A percentile compares a stretch with the other conserved stretches of the same genome.
phyloP scores from a whole-genome alignment of 257 asterid genomes.

The Scutellaria galericulata region DNA sequence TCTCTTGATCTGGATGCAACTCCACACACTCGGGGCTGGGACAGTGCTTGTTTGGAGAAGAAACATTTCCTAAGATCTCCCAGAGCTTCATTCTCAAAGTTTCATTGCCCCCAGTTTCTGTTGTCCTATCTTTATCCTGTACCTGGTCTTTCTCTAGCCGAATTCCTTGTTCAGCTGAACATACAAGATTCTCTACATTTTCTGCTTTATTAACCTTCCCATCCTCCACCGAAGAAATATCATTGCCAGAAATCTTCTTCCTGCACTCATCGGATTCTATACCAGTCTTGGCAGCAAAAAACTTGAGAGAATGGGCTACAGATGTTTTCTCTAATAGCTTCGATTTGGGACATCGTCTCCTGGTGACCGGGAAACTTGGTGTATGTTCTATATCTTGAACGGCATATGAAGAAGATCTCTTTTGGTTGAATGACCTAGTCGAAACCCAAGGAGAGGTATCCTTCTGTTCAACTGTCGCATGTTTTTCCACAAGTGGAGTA shows the following conservation, averaged over 20 bases:
- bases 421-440: slow-evolving; percentile 53
- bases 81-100: slow-evolving; percentile 70
- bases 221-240: slow-evolving; percentile 30
- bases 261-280: slow-evolving; percentile 36
- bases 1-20: slow-evolving; percentile 43
- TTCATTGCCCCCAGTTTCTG: slow-evolving; percentile 59
- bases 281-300: slow-evolving; percentile 44
- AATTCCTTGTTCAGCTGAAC: slow-evolving; percentile 46
- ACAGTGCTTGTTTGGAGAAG: slow-evolving; percentile 59
- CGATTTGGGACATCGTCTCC: slow-evolving; percentile 39
- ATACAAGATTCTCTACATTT: slow-evolving; percentile 41
- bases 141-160: slow-evolving; percentile 41
- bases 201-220: slow-evolving; percentile 46
- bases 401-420: slow-evolving; percentile 43
- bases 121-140: slow-evolving; percentile 43
- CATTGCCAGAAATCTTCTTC: slow-evolving; percentile 34
- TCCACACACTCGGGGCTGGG: slow-evolving; percentile 38
- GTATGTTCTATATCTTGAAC: slow-evolving; percentile 49
- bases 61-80: slow-evolving; percentile 73
- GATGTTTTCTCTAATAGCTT: slow-evolving; percentile 49
- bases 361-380: slow-evolving; percentile 41
- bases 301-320: slow-evolving; percentile 49
- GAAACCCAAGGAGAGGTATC: slow-evolving; percentile 69
- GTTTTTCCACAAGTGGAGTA: slow-evolving; percentile 45
- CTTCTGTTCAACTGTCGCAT: slow-evolving; percentile 41